A percentile compares a stretch with the other conserved stretches of the same genome.
Conservation (phyloP, 2,329 filamentous ascomycete genomes). For the Fusarium armeniacum region DNA sequence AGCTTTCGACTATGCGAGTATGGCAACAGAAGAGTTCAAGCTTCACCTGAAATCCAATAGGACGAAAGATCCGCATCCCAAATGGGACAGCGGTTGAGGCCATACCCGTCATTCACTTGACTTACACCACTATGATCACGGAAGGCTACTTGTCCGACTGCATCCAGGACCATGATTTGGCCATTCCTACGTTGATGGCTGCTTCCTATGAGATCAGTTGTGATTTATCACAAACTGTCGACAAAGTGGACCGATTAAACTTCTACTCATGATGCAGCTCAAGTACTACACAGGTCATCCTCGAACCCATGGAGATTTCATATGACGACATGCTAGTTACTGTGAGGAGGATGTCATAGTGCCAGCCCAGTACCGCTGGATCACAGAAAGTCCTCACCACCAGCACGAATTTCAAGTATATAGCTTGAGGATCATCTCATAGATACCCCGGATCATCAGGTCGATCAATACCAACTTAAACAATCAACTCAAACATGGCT, state of each 20-base stretch:
- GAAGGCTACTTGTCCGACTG: not conserved
- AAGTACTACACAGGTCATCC: not conserved
- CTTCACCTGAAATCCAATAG: slow-evolving; percentile 15
- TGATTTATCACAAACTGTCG: slow-evolving; percentile 12
- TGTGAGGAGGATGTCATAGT: not conserved
- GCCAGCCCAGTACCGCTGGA: not conserved
- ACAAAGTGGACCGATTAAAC: not conserved
- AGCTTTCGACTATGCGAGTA: not conserved
- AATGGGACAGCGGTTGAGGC: not conserved
- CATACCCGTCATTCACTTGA: not conserved
- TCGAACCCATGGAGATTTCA: not conserved
- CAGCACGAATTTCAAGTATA: slow-evolving; percentile 15
- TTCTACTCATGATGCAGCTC: slow-evolving; percentile 1
- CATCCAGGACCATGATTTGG: not conserved
- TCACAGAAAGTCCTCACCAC: not conserved
- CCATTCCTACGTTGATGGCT: not conserved
- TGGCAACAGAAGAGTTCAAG: not conserved
- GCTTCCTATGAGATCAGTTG: not conserved
- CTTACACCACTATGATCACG: not conserved
- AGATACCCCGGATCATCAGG: slow-evolving; percentile 4
- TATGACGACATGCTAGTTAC: slow-evolving; percentile 16
- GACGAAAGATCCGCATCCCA: slow-evolving; percentile 2
- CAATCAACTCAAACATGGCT: slow-evolving; percentile 15
- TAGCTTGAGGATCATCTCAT: slow-evolving; percentile 18
- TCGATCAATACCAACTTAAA: slow-evolving; percentile 30